Conservation (phyloP, 1,139 yeast species). For the Torulaspora globosa region DNA sequence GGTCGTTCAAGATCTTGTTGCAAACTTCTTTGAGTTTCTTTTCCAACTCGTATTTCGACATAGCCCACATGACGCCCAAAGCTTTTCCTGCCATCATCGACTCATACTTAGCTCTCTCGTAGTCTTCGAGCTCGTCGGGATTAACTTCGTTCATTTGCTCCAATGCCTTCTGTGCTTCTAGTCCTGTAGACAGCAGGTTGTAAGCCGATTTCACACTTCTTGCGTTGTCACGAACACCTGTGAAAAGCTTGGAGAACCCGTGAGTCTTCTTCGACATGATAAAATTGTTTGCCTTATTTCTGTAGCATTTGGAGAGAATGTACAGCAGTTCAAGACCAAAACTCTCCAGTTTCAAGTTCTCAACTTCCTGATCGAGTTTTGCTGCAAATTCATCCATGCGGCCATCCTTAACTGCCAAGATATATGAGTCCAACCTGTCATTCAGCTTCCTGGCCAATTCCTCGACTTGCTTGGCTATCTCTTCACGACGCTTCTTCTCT, state of each 20-base stretch:
- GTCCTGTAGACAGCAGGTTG: constrained; percentile 62
- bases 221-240: constrained; percentile 69
- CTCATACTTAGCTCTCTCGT: constrained; percentile 59
- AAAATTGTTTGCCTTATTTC: constrained; percentile 51
- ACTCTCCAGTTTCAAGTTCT: constrained; percentile 72
- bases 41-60: constrained; percentile 69
- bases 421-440: constrained; percentile 39
- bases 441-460: constrained; percentile 49
- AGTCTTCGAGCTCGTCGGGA: constrained; percentile 47
- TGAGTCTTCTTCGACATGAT: constrained; percentile 67
- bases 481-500: constrained; percentile 54
- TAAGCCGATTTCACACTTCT: constrained; percentile 66
- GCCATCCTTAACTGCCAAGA: constrained; percentile 34
- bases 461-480: constrained; percentile 51
- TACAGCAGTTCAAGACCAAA: constrained; percentile 75
- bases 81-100: constrained; percentile 67
- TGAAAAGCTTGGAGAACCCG: constrained; percentile 58
- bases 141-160: constrained; percentile 59
- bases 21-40: constrained; percentile 65
- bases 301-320: constrained; percentile 64
- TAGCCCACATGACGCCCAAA: constrained; percentile 75
- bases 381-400: constrained; percentile 40
- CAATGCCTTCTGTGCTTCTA: constrained; percentile 73
- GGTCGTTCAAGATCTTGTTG: constrained; percentile 55
- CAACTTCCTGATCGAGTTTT: constrained; percentile 55